Conservation (phyloP, 192 early-diverging fungal genomes). For the Coemansia furcata region DNA sequence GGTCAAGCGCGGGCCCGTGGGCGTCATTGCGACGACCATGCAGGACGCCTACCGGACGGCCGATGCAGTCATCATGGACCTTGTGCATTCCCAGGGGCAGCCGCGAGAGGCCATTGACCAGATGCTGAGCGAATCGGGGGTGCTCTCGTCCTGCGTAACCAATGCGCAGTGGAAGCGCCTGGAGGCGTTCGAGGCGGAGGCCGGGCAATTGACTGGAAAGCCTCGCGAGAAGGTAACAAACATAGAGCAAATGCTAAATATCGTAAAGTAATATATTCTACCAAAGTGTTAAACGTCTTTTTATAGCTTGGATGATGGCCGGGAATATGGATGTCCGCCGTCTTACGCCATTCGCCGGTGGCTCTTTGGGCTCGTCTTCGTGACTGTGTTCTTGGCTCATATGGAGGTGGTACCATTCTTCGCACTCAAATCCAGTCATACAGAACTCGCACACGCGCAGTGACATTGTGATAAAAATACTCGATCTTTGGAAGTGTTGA, state of each 20-base stretch:
- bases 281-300: conserved; percentile 25
- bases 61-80: conserved; percentile 66
- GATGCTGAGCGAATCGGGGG: conserved; percentile 18
- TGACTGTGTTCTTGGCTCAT: conserved; percentile 38
- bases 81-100: conserved; percentile 32
- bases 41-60: conserved; percentile 90
- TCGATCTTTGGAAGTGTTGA: not conserved
- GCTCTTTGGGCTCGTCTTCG: not conserved
- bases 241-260: conserved; percentile 61
- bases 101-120: conserved; percentile 16
- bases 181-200: conserved; percentile 68
- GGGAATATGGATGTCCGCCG: conserved; percentile 21
- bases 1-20: conserved; percentile 92
- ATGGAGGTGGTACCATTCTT: conserved; percentile 46
- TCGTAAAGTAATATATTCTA: conserved; percentile 17
- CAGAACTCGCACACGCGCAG: conserved; percentile 35
- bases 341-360: not conserved
- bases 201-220: conserved; percentile 66
- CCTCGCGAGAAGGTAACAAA: conserved; percentile 77
- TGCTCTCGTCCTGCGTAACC: conserved; percentile 50
- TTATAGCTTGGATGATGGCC: conserved; percentile 22
- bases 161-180: conserved; percentile 82
- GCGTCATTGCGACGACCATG: conserved; percentile 95
- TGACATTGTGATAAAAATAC: conserved; percentile 7
- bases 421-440: conserved; percentile 39